These are phyloP conservation scores for Tylopilus vinaceipallidus DNA, from an alignment of 768 basidiomycete genomes.

Conservation along the genomic window DNA sequence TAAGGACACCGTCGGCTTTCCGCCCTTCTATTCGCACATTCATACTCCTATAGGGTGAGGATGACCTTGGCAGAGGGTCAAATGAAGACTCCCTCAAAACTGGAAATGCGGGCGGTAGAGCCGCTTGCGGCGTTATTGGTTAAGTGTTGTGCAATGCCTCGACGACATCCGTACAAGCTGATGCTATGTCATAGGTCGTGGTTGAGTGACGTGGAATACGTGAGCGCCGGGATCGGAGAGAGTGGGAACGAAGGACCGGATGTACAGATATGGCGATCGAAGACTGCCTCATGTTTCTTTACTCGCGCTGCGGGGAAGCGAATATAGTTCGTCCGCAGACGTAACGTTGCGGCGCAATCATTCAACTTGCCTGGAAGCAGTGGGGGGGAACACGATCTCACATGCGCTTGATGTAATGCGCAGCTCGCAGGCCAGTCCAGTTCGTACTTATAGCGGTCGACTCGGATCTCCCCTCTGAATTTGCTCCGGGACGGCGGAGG, in stretches of 20 bases:
- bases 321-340: too few species aligned
- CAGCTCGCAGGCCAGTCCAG: background rate
- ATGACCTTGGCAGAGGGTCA: conserved; percentile 74
- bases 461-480: background rate
- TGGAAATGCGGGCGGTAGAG: conserved; percentile 72
- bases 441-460: background rate
- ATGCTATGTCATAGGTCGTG: conserved; percentile 15
- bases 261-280: conserved; percentile 5
- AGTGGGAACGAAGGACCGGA: background rate
- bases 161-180: background rate
- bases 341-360: background rate
- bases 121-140: conserved; percentile 86
- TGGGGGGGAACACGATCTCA: background rate
- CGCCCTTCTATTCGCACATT: conserved; percentile 8
- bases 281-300: conserved; percentile 11
- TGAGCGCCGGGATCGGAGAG: background rate
- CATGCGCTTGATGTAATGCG: background rate
- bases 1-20: conserved; percentile 26
- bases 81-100: conserved; percentile 72
- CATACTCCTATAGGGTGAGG: conserved; percentile 50
- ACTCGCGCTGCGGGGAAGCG: conserved; percentile 12
- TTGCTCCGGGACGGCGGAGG: background rate
- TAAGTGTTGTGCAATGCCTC: conserved; percentile 13
- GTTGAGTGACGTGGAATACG: conserved; percentile 6
- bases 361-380: background rate